phyloP scores from a whole-genome alignment of 306 rosid species.

The Sechiopsis laciniata region DNA sequence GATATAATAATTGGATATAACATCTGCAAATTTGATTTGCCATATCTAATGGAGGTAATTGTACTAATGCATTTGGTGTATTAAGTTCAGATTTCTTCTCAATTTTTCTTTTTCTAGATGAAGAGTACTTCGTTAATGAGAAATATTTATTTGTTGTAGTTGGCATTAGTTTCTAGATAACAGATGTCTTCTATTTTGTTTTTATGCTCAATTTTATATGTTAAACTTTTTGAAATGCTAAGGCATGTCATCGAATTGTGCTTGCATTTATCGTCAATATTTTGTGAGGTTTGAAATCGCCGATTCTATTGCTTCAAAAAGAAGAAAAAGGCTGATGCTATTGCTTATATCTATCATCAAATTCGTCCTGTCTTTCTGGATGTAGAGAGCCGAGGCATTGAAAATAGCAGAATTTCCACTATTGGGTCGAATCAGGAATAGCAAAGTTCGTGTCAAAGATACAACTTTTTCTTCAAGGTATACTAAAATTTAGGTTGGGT shows the following conservation, averaged over 20 bases:
- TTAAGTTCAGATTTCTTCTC: neutral
- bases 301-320: neutral
- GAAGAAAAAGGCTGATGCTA: neutral
- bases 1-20: constrained; percentile 97
- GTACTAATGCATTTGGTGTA: neutral
- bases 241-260: neutral
- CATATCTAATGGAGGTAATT: constrained; percentile 85
- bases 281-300: neutral
- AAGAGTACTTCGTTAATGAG: constrained; percentile 1
- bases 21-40: constrained; percentile 95
- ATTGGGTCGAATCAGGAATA: constrained; percentile 75
- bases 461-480: constrained; percentile 96
- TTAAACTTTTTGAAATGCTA: neutral
- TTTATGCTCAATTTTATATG: neutral
- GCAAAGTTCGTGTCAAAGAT: constrained; percentile 88
- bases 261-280: neutral
- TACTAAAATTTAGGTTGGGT: neutral
- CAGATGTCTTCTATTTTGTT: constrained; percentile 6
- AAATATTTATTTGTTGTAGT: neutral
- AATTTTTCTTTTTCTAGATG: neutral
- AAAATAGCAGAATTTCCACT: constrained; percentile 83
- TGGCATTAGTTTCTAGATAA: neutral
- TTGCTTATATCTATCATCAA: neutral
- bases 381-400: constrained; percentile 73
- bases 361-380: constrained; percentile 22